phyloP scores from a whole-genome alignment of 108 stramenopile species.

The Pseudonitzschia multiseries region DNA sequence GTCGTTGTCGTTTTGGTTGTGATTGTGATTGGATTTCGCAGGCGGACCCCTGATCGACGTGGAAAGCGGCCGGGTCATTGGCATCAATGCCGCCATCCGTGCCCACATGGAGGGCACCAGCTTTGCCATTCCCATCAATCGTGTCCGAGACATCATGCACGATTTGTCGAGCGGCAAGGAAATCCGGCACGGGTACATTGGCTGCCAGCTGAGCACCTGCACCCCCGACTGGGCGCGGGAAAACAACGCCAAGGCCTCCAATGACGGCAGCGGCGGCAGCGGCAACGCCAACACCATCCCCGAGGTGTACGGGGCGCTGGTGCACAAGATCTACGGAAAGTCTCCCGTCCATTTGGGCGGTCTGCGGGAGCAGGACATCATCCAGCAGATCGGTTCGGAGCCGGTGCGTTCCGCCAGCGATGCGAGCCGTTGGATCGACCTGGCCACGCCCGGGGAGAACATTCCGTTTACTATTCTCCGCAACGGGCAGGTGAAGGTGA shows the following conservation, averaged over 20 bases:
- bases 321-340: constrained; percentile 72
- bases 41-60: constrained; percentile 91
- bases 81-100: constrained; percentile 89
- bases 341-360: constrained; percentile 76
- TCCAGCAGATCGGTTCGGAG: constrained; percentile 65
- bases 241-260: constrained; percentile 44
- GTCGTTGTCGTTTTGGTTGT: not conserved
- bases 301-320: constrained; percentile 76
- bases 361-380: constrained; percentile 70
- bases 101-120: constrained; percentile 90
- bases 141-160: constrained; percentile 69
- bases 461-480: constrained; percentile 58
- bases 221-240: constrained; percentile 73
- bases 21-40: constrained; percentile 1
- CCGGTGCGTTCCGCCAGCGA: constrained; percentile 65
- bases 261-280: constrained; percentile 21
- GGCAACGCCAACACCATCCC: constrained; percentile 35
- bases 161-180: constrained; percentile 65
- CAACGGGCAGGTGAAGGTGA: constrained; percentile 38
- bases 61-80: constrained; percentile 76
- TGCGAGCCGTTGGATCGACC: constrained; percentile 75
- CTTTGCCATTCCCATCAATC: constrained; percentile 89
- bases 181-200: constrained; percentile 81
- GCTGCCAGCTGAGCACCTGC: constrained; percentile 54
- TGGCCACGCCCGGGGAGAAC: constrained; percentile 56